Conservation (phyloP, 257 asterid genomes). For the Solanum chiquidenum region DNA sequence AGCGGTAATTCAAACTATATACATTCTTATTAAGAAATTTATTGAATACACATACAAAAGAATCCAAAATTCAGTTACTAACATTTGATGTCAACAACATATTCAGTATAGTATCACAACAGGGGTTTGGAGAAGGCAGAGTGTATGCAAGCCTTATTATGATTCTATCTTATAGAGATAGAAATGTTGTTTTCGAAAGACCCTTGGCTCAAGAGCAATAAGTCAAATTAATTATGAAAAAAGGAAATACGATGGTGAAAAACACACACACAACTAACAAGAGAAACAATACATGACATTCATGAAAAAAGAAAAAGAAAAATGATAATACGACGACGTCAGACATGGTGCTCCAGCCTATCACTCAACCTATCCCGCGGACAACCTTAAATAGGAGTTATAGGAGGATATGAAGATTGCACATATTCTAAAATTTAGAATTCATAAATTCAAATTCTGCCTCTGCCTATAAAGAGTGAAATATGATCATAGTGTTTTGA, state of each 20-base stretch:
- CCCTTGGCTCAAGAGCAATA: not conserved
- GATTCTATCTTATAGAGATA: not conserved
- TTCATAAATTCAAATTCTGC: not conserved
- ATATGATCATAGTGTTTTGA: not conserved
- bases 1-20: not conserved
- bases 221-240: not conserved
- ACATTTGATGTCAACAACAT: not conserved
- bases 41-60: not conserved
- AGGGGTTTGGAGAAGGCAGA: accelerated
- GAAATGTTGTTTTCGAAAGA: accelerated
- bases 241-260: not conserved
- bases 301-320: not conserved
- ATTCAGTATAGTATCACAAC: not conserved
- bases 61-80: not conserved
- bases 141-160: too few species aligned
- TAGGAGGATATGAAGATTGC: accelerated
- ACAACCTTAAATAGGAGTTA: not conserved
- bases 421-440: not conserved
- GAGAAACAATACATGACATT: not conserved
- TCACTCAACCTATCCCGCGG: not conserved
- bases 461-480: accelerated
- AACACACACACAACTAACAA: not conserved
- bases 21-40: not conserved
- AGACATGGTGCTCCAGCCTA: not conserved
- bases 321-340: not conserved